Percentiles rank a stretch among this genome's conserved stretches.
Conservation (phyloP, 2,329 filamentous ascomycete species). For the Penicillium thymicola region DNA sequence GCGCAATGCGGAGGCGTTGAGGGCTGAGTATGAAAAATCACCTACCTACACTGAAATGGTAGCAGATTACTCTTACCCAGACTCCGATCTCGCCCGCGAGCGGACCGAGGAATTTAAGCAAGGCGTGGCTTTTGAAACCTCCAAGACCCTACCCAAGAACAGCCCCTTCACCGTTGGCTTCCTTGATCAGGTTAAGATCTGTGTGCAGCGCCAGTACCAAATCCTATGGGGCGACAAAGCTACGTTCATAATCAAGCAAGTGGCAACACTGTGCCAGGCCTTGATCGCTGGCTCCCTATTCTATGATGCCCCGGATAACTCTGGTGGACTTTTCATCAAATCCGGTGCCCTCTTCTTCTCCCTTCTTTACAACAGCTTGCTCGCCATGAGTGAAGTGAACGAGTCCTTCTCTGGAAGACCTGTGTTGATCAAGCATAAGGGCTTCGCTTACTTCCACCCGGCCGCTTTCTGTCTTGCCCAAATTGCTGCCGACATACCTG, state of each 20-base stretch:
- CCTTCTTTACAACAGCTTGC: constrained; percentile 59
- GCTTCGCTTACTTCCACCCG: constrained; percentile 58
- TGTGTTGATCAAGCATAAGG: constrained; percentile 57
- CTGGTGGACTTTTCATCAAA: constrained; percentile 62
- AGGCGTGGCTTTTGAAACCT: constrained; percentile 54
- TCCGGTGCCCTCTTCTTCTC: constrained; percentile 63
- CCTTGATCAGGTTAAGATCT: constrained; percentile 54
- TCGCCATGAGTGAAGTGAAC: constrained; percentile 65
- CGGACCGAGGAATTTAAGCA: constrained; percentile 55
- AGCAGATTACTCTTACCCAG: constrained; percentile 57
- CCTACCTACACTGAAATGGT: constrained; percentile 51
- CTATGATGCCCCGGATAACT: constrained; percentile 59
- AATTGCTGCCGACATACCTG: constrained; percentile 51
- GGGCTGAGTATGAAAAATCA: constrained; percentile 52
- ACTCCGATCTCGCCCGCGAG: constrained; percentile 47
- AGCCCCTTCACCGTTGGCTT: constrained; percentile 59
- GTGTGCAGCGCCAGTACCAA: constrained; percentile 60
- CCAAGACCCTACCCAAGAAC: constrained; percentile 50
- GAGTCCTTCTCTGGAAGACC: constrained; percentile 60
- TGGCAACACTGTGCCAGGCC: constrained; percentile 56
- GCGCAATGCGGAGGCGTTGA: constrained; percentile 44
- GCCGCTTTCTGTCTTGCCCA: constrained; percentile 44
- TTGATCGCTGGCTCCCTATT: constrained; percentile 65
- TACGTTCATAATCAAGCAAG: constrained; percentile 62
- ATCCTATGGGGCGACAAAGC: constrained; percentile 64